Conservation (phyloP, 225 moss, liverwort and hornwort genomes). For the Pleurozium schreberi region DNA sequence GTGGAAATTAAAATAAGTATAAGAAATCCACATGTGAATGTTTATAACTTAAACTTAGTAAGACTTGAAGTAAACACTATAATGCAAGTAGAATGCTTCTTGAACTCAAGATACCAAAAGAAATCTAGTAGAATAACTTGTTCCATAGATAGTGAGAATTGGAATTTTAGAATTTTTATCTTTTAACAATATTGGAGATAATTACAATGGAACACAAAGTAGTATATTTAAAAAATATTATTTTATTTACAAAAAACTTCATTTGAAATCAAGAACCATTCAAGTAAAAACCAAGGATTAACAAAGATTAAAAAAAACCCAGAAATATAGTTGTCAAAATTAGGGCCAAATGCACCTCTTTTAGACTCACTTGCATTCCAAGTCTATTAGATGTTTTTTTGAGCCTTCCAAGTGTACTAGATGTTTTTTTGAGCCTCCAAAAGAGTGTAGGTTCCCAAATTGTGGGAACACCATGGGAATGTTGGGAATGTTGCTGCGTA, state of each 20-base stretch:
- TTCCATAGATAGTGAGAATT: too few species aligned
- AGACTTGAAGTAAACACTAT: not conserved
- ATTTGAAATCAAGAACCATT: not conserved
- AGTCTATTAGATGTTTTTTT: too few species aligned
- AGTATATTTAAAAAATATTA: not conserved
- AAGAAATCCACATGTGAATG: not conserved
- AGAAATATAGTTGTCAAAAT: too few species aligned
- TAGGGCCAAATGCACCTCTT: too few species aligned
- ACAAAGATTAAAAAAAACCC: too few species aligned
- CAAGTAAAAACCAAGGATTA: too few species aligned
- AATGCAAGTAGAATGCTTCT: not conserved
- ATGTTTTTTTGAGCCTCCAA: too few species aligned
- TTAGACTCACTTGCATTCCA: too few species aligned
- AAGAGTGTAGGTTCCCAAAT: too few species aligned
- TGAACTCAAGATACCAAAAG: not conserved
- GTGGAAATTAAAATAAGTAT: not conserved
- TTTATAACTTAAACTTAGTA: not conserved
- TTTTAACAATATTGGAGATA: not conserved
- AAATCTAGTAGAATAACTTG: fast-evolving
- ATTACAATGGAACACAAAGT: not conserved
- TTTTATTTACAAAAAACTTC: not conserved
- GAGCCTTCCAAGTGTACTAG: too few species aligned
- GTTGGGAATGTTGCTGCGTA: too few species aligned
- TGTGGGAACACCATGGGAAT: too few species aligned
- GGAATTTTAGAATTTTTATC: not conserved